Conservation (phyloP, 495 filamentous ascomycete species). For the Tetracladium marchalianum region DNA sequence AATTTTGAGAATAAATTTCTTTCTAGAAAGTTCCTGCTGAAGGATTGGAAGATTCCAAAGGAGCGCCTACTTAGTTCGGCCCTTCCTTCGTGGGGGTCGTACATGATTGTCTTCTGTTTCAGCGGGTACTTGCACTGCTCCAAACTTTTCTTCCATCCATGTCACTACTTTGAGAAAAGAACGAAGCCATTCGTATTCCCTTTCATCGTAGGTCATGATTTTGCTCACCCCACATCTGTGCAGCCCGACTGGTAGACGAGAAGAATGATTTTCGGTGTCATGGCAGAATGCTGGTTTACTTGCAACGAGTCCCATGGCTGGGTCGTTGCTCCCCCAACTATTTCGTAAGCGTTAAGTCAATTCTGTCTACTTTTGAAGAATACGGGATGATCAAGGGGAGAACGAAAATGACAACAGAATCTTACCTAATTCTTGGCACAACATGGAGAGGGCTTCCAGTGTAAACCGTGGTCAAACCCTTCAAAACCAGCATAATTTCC, state of each 20-base stretch:
- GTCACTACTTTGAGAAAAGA: constrained; percentile 8
- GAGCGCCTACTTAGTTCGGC: too few species aligned
- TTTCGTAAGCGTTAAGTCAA: too few species aligned
- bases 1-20: too few species aligned
- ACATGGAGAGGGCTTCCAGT: constrained; percentile 1
- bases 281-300: not conserved
- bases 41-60: too few species aligned
- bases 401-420: not conserved
- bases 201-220: constrained; percentile 1
- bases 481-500: not conserved
- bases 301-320: not conserved
- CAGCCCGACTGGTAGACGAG: not conserved
- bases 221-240: constrained; percentile 3
- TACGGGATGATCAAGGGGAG: too few species aligned
- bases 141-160: constrained; percentile 11
- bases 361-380: too few species aligned
- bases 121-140: too few species aligned
- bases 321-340: not conserved
- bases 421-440: constrained; percentile 7
- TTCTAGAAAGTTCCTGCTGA: too few species aligned
- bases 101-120: too few species aligned
- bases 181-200: constrained; percentile 11
- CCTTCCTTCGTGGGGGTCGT: too few species aligned
- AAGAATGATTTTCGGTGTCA: not conserved
- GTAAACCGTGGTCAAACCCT: constrained; percentile 8